phyloP scores from a whole-genome alignment of 352 stramenopile genomes.

The Phytophthora cactorum region DNA sequence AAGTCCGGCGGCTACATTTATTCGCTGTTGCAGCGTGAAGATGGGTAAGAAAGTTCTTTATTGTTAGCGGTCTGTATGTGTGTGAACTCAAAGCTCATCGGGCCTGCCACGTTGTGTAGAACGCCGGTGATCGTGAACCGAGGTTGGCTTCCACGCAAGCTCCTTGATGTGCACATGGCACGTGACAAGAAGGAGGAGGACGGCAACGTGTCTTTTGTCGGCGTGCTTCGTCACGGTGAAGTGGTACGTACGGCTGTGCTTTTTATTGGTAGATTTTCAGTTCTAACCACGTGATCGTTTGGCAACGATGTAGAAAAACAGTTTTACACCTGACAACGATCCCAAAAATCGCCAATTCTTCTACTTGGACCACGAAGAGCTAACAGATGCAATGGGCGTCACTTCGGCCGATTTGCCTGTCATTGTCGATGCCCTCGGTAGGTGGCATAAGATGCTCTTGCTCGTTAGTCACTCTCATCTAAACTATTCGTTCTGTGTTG shows the following conservation, averaged over 20 bases:
- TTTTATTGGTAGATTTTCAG: not conserved
- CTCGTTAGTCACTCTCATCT: slow-evolving; percentile 1
- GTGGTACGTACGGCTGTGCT: slow-evolving; percentile 45
- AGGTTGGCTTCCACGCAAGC: slow-evolving; percentile 80
- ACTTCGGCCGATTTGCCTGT: slow-evolving; percentile 68
- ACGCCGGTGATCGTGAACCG: slow-evolving; percentile 88
- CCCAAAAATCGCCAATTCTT: slow-evolving; percentile 79
- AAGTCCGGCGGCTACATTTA: slow-evolving; percentile 90
- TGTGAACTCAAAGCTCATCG: slow-evolving; percentile 5
- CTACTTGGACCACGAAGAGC: slow-evolving; percentile 80
- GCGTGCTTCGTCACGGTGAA: slow-evolving; percentile 83
- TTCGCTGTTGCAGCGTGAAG: slow-evolving; percentile 72
- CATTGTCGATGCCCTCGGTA: slow-evolving; percentile 80
- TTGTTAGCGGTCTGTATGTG: not conserved
- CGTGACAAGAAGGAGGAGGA: slow-evolving; percentile 62
- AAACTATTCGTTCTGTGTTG: slow-evolving; percentile 1
- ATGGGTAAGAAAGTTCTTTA: slow-evolving; percentile 47
- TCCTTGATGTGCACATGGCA: slow-evolving; percentile 76
- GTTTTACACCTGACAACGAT: slow-evolving; percentile 86
- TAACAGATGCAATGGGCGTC: slow-evolving; percentile 79
- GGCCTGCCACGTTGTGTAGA: slow-evolving; percentile 29
- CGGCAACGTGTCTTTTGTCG: slow-evolving; percentile 60
- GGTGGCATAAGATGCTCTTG: not conserved
- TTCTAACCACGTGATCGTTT: slow-evolving; percentile 1
- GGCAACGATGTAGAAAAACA: slow-evolving; percentile 55